phyloP scores from a whole-genome alignment of 306 rosid genomes.

The Notholithocarpus densiflorus region DNA sequence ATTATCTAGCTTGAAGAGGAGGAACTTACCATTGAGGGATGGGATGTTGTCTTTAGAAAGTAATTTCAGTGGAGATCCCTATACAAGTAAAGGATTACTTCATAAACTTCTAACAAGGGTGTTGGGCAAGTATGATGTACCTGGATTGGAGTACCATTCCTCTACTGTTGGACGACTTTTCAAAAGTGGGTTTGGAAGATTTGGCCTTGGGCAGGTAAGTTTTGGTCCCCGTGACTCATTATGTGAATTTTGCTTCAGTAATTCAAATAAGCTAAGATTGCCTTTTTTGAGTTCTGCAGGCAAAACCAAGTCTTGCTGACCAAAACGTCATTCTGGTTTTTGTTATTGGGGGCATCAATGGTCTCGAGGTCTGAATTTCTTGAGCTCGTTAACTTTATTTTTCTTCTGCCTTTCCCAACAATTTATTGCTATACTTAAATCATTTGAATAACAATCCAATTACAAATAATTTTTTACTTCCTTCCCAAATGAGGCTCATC shows the following conservation, averaged over 20 bases:
- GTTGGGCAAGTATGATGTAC: slow-evolving; percentile 61
- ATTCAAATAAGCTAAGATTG: slow-evolving; percentile 24
- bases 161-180: slow-evolving; percentile 89
- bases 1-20: slow-evolving; percentile 58
- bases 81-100: slow-evolving; percentile 64
- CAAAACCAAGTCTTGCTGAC: slow-evolving; percentile 91
- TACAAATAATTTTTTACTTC: background rate
- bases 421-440: background rate
- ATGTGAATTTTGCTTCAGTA: slow-evolving; percentile 19
- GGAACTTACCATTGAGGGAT: slow-evolving; percentile 58
- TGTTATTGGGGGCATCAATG: slow-evolving; percentile 86
- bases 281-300: slow-evolving; percentile 46
- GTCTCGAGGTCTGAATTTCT: slow-evolving; percentile 64
- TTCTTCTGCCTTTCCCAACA: background rate
- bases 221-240: slow-evolving; percentile 24
- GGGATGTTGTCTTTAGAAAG: slow-evolving; percentile 49
- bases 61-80: slow-evolving; percentile 52
- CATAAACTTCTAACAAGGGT: slow-evolving; percentile 66
- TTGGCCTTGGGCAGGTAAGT: slow-evolving; percentile 93
- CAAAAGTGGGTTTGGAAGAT: slow-evolving; percentile 89
- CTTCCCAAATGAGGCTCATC: background rate
- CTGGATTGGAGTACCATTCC: slow-evolving; percentile 87
- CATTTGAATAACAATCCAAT: background rate
- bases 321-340: slow-evolving; percentile 82
- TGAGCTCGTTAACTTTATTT: background rate